A percentile compares a stretch with the other conserved stretches of the same genome.
Conservation (phyloP, 2,329 filamentous ascomycete genomes). For the Colletotrichum truncatum region DNA sequence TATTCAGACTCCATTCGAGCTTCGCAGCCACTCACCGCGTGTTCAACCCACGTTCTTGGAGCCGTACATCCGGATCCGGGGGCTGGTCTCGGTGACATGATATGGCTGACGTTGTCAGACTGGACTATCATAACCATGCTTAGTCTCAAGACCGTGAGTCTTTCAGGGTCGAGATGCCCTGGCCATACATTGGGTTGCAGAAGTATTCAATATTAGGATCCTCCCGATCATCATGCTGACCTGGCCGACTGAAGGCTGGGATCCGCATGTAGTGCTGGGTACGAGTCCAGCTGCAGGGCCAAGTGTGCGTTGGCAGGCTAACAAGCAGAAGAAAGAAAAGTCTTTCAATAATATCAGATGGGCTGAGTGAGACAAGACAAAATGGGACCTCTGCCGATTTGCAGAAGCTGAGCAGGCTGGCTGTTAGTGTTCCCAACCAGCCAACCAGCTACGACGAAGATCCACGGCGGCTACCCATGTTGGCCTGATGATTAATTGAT, state of each 20-base stretch:
- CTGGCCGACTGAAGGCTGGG: conserved; percentile 13
- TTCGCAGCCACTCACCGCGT: background rate
- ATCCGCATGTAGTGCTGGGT: conserved; percentile 7
- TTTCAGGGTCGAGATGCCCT: background rate
- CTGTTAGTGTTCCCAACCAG: background rate
- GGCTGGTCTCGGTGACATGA: background rate
- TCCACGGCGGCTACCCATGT: background rate
- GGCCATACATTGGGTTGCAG: background rate
- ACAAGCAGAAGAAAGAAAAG: background rate
- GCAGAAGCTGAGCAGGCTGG: conserved; percentile 18
- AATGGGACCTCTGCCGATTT: conserved; percentile 21
- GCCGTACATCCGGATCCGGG: background rate
- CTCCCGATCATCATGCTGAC: conserved; percentile 1
- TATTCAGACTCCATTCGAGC: background rate
- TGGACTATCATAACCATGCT: background rate
- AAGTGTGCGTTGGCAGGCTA: conserved; percentile 25
- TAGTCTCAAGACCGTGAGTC: background rate
- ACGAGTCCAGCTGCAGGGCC: conserved; percentile 12
- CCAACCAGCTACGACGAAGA: conserved; percentile 1
- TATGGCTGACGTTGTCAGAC: background rate
- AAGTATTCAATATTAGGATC: background rate
- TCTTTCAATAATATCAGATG: conserved; percentile 6
- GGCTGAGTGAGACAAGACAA: conserved; percentile 25
- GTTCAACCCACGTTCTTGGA: conserved; percentile 1
- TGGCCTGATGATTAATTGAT: conserved; percentile 21